Base-by-base conservation (phyloP, 2,329 filamentous ascomycete species). In the Massarina eburnea region DNA sequence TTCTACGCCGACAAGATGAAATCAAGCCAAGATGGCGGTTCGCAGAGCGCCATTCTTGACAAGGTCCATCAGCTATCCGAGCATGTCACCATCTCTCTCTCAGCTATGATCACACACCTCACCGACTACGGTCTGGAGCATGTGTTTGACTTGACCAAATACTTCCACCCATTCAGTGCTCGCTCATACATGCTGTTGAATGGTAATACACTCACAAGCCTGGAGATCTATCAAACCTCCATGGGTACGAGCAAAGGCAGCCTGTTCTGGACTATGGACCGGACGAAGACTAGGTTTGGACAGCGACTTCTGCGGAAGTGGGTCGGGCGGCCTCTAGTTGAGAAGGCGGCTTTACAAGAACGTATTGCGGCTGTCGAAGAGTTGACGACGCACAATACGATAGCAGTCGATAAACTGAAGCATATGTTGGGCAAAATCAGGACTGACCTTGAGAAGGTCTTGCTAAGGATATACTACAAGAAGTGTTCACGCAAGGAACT, bases 401-500 rank as follows among this genome's bases (percentile, higher is more conserved):
- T 78, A 8, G 78, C 81, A 15, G 84, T 91, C 3, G 89, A 95
- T 57, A 86, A 87, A 51, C 71, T 97, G 2, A 86, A 84, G 52
- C 79, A 76, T 17, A 73, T 97, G 8, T 78, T 99, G 1, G 76
- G 78, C 20, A 86, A 80, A 48, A 85, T 86, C 50, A 89, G 80
- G 64, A 84, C 81, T 5, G 94, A 99, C 64, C 81, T 99, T 5
- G 94, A 99, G 71, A 91, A 94, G 57, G 94, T 89, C 50, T 76
- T 99, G 36, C 91, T 97, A 61, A 83, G 94, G 35, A 95, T 99
- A 48, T 99, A 97, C 75, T 99, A 99, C 71, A 91, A 91, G 39
- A 96, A 95, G 73, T 97, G 91, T 68, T 88, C 89, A 1, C 84
- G 94, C 0, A 87, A 91, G 0, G 94, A 99, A 69, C 82, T 99